Percentiles rank a stretch among this genome's conserved stretches.
phyloP scores from a whole-genome alignment of 2,329 filamentous ascomycete species.

The Basipetospora chlamydospora region DNA sequence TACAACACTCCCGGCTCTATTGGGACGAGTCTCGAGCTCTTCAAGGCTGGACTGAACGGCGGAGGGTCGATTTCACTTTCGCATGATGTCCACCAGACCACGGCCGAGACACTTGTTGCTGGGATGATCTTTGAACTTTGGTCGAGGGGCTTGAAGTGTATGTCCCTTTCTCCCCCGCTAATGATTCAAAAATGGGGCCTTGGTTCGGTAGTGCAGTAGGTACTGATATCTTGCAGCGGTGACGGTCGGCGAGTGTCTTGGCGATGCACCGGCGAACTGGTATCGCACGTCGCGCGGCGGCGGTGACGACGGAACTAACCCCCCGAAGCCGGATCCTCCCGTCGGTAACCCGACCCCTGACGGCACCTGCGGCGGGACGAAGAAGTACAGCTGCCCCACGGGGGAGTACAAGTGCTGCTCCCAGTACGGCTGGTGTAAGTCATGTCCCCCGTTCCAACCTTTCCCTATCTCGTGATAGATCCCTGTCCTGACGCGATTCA shows the following conservation, averaged over 20 bases:
- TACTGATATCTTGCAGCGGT: constrained; percentile 5
- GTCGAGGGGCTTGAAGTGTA: constrained; percentile 5
- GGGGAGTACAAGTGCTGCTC: constrained; percentile 4
- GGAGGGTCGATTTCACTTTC: constrained; percentile 34
- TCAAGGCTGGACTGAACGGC: constrained; percentile 13
- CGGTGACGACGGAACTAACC: neutral
- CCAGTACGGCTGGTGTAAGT: constrained; percentile 5
- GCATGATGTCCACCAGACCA: constrained; percentile 35
- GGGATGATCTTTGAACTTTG: constrained; percentile 8
- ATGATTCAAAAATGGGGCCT: neutral
- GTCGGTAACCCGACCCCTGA: constrained; percentile 2
- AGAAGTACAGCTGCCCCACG: constrained; percentile 1
- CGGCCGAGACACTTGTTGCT: constrained; percentile 23
- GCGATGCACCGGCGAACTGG: constrained; percentile 37
- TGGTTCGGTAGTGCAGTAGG: neutral
- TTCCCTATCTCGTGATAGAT: no score
- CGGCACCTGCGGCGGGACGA: constrained; percentile 5
- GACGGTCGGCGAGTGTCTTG: constrained; percentile 31
- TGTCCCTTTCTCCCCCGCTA: neutral
- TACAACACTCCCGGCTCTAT: constrained; percentile 35
- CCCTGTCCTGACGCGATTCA: neutral
- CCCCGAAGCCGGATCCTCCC: neutral
- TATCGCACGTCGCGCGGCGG: no score
- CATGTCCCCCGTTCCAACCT: neutral
- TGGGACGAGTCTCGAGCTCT: constrained; percentile 25